Conservation (phyloP, 1,139 yeast genomes). For the Geotrichum aggregatum region DNA sequence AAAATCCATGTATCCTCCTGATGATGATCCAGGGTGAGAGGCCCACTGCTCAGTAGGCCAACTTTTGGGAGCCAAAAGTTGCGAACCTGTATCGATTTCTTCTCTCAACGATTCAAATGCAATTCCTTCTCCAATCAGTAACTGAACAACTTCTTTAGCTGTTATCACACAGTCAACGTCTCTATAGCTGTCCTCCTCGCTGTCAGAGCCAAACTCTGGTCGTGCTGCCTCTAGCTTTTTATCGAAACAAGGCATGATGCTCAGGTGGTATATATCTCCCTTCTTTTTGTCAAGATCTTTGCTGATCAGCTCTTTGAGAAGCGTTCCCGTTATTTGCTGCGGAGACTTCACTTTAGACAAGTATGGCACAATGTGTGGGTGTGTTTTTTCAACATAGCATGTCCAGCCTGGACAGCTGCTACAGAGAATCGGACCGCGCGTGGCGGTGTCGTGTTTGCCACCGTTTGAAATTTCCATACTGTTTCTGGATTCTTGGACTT, state of each 20-base stretch:
- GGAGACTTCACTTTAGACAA: slow-evolving; percentile 68
- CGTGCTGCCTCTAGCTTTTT: slow-evolving; percentile 93
- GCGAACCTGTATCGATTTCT: slow-evolving; percentile 16
- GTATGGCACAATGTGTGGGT: slow-evolving; percentile 69
- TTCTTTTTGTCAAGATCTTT: slow-evolving; percentile 34
- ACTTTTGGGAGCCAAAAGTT: slow-evolving; percentile 44
- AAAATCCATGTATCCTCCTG: slow-evolving; percentile 71
- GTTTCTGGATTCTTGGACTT: slow-evolving; percentile 39
- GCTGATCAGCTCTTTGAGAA: slow-evolving; percentile 59
- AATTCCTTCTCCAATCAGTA: slow-evolving; percentile 43
- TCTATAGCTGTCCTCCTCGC: slow-evolving; percentile 36
- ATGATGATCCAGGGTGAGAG: slow-evolving; percentile 65
- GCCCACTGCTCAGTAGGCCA: slow-evolving; percentile 73
- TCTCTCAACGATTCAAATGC: slow-evolving; percentile 22
- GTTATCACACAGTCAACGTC: slow-evolving; percentile 96
- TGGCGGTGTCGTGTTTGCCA: background rate
- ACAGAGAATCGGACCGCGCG: slow-evolving; percentile 48
- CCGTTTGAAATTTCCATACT: slow-evolving; percentile 26
- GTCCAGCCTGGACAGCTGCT: slow-evolving; percentile 97
- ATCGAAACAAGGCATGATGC: slow-evolving; percentile 96
- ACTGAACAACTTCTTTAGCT: slow-evolving; percentile 75
- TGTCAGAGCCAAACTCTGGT: slow-evolving; percentile 50
- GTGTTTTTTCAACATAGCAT: slow-evolving; percentile 90
- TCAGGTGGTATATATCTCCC: slow-evolving; percentile 62
- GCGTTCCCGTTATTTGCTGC: slow-evolving; percentile 84